Conservation (phyloP, 768 basidiomycete species). For the Filobasidium wieringae region DNA sequence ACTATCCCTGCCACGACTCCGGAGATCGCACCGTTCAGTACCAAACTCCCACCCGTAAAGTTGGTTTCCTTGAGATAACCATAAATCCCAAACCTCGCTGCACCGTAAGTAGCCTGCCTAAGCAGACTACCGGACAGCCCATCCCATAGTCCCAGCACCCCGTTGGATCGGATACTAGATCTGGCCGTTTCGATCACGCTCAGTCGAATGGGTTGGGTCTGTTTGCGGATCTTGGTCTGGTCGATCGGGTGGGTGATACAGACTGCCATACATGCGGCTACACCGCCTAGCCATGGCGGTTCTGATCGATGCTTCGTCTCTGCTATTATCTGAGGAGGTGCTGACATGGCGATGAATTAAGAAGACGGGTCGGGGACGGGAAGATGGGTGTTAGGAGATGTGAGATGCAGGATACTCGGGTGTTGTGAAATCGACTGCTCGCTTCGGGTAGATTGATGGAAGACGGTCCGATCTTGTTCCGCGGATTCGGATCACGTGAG, state of each 20-base stretch:
- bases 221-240: constrained; percentile 19
- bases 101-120: constrained; percentile 16
- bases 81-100: constrained; percentile 18
- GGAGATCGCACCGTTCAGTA: constrained; percentile 13
- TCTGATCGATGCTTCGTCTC: no score
- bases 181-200: constrained; percentile 11
- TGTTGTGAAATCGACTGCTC: no score
- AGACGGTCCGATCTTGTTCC: no score
- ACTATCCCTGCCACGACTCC: constrained; percentile 16
- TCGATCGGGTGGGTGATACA: constrained; percentile 22
- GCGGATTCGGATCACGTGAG: no score
- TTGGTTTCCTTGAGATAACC: constrained; percentile 9
- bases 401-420: no score
- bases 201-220: constrained; percentile 12
- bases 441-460: no score
- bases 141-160: constrained; percentile 14
- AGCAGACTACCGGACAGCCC: constrained; percentile 17
- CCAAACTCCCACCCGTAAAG: neutral
- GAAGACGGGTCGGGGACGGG: no score
- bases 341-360: no score
- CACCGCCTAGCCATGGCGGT: constrained; percentile 13
- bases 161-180: neutral
- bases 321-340: no score
- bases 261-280: constrained; percentile 19
- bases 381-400: no score